A percentile compares a stretch with the other conserved stretches of the same genome.
These are phyloP conservation scores for Stachybotrys chlorohalonatus DNA, from an alignment of 2,329 filamentous ascomycete species.

Conservation along the genomic window DNA sequence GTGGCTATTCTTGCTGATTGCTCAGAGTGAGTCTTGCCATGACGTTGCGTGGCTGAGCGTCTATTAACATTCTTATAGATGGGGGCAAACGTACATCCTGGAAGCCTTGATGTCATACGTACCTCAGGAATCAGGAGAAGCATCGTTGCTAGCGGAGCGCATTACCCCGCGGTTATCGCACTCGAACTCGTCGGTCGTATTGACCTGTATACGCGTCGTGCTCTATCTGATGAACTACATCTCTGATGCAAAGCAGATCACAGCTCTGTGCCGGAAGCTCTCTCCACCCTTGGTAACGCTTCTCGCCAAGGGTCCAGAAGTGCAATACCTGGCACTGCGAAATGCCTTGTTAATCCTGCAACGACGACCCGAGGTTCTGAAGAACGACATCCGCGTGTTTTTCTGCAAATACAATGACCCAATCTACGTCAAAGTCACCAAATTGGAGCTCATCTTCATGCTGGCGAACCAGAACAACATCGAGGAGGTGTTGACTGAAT, in stretches of 20 bases:
- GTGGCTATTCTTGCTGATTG: constrained; percentile 93
- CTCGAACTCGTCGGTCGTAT: constrained; percentile 90
- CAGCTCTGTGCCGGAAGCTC: constrained; percentile 79
- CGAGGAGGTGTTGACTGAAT: constrained; percentile 83
- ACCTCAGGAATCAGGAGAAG: constrained; percentile 82
- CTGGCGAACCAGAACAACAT: constrained; percentile 93
- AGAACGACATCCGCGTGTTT: constrained; percentile 96
- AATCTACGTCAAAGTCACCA: constrained; percentile 98
- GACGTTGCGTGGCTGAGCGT: neutral
- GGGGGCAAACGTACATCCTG: constrained; percentile 97
- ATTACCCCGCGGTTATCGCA: constrained; percentile 94
- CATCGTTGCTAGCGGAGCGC: constrained; percentile 80
- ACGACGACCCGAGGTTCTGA: constrained; percentile 80
- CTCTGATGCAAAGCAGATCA: constrained; percentile 79
- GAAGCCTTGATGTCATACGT: constrained; percentile 98
- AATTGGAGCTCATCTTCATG: constrained; percentile 98
- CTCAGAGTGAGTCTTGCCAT: constrained; percentile 65
- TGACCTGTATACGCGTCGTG: constrained; percentile 93
- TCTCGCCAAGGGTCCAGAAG: constrained; percentile 90
- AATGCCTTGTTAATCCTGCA: constrained; percentile 94
- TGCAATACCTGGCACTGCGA: constrained; percentile 91
- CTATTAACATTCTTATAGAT: constrained; percentile 43
- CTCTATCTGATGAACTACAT: constrained; percentile 99
- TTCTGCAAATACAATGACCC: constrained; percentile 99
- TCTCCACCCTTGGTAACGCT: constrained; percentile 92